Conservation (phyloP, 2,329 filamentous ascomycete species). For the Pestalotiopsis sp. region DNA sequence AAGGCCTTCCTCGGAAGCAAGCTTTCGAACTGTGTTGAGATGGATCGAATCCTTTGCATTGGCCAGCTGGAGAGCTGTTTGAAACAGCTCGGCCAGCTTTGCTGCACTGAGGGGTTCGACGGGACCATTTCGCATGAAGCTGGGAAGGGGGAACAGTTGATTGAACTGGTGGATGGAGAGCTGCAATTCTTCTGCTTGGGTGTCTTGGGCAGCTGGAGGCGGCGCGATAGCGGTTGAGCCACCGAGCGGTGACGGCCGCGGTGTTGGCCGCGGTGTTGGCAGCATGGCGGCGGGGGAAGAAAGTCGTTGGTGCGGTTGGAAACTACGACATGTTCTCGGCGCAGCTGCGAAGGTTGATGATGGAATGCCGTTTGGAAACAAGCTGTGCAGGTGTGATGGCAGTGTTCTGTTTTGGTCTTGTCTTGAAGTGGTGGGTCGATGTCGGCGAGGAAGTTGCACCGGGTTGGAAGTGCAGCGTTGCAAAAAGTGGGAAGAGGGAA, state of each 20-base stretch:
- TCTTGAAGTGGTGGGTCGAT: too few relatives aligned
- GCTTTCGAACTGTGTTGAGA: not conserved
- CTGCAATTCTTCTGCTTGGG: not conserved
- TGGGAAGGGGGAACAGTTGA: not conserved
- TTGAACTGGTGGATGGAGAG: constrained; percentile 1
- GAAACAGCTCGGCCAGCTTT: not conserved
- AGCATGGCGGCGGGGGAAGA: not conserved
- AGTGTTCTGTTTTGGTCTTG: too few relatives aligned
- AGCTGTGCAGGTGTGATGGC: too few relatives aligned
- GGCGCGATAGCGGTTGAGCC: not conserved
- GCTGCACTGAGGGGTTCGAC: not conserved
- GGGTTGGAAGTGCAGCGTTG: too few relatives aligned
- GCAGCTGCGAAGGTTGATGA: too few relatives aligned
- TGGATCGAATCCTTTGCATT: not conserved
- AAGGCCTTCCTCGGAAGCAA: not conserved
- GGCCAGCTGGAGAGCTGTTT: constrained; percentile 1
- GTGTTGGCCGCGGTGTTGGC: not conserved
- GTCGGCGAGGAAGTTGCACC: too few relatives aligned
- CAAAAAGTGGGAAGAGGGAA: too few relatives aligned
- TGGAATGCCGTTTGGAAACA: too few relatives aligned
- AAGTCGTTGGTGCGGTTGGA: not conserved
- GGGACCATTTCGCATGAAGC: constrained; percentile 3
- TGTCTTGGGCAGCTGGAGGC: not conserved
- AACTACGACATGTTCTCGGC: too few relatives aligned
- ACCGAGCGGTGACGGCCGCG: not conserved